A percentile compares a stretch with the other conserved stretches of the same genome.
Evolutionary conservation across 768 basidiomycete species (phyloP).

Genomic region (Trametes cubensis): DNA sequence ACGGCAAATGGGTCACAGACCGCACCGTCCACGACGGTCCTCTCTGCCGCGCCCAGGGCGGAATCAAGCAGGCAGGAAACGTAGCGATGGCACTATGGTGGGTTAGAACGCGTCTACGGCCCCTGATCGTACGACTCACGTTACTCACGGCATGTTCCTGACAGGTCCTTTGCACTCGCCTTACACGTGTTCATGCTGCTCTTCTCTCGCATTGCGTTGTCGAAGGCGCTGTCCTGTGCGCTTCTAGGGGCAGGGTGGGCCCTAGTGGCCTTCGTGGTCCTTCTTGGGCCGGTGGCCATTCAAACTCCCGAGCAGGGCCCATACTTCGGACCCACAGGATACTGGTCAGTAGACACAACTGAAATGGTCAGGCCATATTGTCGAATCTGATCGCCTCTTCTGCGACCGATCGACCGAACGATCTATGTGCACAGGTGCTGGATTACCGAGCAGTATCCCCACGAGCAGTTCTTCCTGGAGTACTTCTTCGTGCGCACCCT

Average conservation of each 20-base stretch:
- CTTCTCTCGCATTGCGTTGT: slow-evolving; percentile 34
- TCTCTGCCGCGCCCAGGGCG: slow-evolving; percentile 38
- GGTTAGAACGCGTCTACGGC: slow-evolving; percentile 29
- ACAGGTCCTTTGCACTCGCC: slow-evolving; percentile 38
- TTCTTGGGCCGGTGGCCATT: slow-evolving; percentile 43
- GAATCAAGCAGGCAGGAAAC: slow-evolving; percentile 46
- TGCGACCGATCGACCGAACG: too few species aligned
- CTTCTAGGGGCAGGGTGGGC: slow-evolving; percentile 41
- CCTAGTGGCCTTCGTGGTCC: slow-evolving; percentile 36
- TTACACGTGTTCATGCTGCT: slow-evolving; percentile 42
- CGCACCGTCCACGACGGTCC: slow-evolving; percentile 30
- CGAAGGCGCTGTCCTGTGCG: slow-evolving; percentile 27
- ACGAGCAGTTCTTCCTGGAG: slow-evolving; percentile 43
- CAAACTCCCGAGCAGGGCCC: slow-evolving; percentile 39
- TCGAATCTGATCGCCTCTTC: too few species aligned
- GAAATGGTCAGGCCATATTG: not conserved
- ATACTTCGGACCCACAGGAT: slow-evolving; percentile 49
- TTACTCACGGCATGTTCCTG: not conserved
- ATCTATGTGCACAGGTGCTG: slow-evolving; percentile 39
- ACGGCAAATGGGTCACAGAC: slow-evolving; percentile 33
- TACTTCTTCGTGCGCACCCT: slow-evolving; percentile 44
- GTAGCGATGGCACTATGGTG: slow-evolving; percentile 48
- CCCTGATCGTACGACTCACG: not conserved
- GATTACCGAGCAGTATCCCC: slow-evolving; percentile 46
- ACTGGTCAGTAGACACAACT: slow-evolving; percentile 36